phyloP scores from a whole-genome alignment of 345 rosid species.

The Dipteronia dyeriana region DNA sequence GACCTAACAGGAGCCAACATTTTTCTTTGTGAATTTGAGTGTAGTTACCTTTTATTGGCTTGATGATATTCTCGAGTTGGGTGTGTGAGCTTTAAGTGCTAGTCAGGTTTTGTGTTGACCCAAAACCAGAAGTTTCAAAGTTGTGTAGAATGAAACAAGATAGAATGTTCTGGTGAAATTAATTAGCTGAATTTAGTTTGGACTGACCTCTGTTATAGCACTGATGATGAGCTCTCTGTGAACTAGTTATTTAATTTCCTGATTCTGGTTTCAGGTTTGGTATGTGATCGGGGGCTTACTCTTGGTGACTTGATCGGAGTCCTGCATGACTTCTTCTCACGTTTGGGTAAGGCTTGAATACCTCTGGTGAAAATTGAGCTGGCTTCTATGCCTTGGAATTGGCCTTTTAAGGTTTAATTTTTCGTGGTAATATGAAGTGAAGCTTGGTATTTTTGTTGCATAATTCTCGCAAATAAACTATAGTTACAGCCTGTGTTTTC shows the following conservation, averaged over 20 bases:
- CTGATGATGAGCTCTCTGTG: slow-evolving; percentile 9
- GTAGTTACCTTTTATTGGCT: slow-evolving; percentile 1
- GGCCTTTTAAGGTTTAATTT: background rate
- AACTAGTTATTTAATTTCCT: slow-evolving; percentile 6
- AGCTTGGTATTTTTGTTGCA: background rate
- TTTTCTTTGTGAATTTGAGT: background rate
- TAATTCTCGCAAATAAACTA: background rate
- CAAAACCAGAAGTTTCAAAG: background rate
- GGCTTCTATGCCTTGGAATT: slow-evolving; percentile 1
- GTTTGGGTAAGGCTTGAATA: slow-evolving; percentile 55
- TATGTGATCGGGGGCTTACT: slow-evolving; percentile 93
- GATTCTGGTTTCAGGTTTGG: slow-evolving; percentile 61
- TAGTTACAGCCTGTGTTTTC: background rate
- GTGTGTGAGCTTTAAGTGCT: background rate
- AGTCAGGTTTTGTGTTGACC: background rate
- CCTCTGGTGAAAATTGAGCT: slow-evolving; percentile 5
- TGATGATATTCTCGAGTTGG: background rate
- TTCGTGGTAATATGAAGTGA: background rate
- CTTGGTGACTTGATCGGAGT: slow-evolving; percentile 91
- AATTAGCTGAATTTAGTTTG: slow-evolving; percentile 1
- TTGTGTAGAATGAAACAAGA: background rate
- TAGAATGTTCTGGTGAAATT: background rate
- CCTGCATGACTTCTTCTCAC: slow-evolving; percentile 81
- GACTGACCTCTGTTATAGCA: background rate
- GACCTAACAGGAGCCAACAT: background rate